Evolutionary conservation across 257 asterid genomes (phyloP).

Genomic region (Nicotiana knightiana): DNA sequence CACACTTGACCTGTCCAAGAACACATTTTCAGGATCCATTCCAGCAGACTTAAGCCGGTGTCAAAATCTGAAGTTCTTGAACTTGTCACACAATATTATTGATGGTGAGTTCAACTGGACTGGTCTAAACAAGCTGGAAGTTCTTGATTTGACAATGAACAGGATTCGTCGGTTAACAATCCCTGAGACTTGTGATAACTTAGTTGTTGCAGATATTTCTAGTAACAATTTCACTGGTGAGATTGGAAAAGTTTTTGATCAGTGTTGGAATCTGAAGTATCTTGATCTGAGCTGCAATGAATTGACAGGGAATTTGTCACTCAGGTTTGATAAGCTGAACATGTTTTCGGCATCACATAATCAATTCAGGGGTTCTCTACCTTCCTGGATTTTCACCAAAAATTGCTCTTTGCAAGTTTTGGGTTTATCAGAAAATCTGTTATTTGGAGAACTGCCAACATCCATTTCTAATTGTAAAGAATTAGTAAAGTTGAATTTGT

Average conservation of each 20-base stretch:
- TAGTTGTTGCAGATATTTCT: constrained; percentile 60
- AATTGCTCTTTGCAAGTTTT: constrained; percentile 48
- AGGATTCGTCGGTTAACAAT: constrained; percentile 40
- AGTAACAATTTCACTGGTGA: constrained; percentile 52
- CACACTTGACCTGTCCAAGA: constrained; percentile 62
- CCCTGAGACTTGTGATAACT: constrained; percentile 41
- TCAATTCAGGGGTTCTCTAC: constrained; percentile 35
- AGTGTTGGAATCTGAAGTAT: constrained; percentile 47
- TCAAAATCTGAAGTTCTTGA: constrained; percentile 43
- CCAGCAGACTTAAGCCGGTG: constrained; percentile 61
- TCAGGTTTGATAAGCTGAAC: constrained; percentile 45
- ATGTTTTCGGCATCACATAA: constrained; percentile 56
- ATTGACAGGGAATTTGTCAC: constrained; percentile 51
- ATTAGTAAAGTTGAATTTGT: constrained; percentile 41
- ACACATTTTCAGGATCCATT: constrained; percentile 53
- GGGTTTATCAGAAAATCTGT: constrained; percentile 61
- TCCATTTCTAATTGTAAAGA: constrained; percentile 48
- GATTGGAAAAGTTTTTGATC: constrained; percentile 35
- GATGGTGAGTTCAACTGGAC: constrained; percentile 48
- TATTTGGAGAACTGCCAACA: constrained; percentile 51
- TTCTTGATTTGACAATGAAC: constrained; percentile 70
- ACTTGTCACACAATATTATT: constrained; percentile 70
- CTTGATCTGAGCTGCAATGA: constrained; percentile 69
- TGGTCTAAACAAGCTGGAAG: constrained; percentile 45
- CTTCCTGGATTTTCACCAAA: constrained; percentile 36